phyloP scores from a whole-genome alignment of 805 yeast genomes.

The Ogataea corticis region DNA sequence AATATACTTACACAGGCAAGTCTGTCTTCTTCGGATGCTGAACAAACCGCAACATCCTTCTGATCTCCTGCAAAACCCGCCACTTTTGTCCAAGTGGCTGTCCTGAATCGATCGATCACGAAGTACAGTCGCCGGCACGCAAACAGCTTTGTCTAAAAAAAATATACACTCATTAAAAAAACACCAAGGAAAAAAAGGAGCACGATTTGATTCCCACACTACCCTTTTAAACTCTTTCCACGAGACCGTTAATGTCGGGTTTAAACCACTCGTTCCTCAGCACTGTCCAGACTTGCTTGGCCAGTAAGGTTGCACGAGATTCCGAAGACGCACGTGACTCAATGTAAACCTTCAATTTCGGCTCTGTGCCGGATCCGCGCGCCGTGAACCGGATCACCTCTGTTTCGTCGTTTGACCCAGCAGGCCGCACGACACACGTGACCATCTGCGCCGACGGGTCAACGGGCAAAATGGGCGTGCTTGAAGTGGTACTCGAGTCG shows the following conservation, averaged over 20 bases:
- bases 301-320: slow-evolving; percentile 48
- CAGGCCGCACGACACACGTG: slow-evolving; percentile 50
- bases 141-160: background rate
- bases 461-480: slow-evolving; percentile 65
- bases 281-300: slow-evolving; percentile 65
- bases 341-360: slow-evolving; percentile 86
- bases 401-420: slow-evolving; percentile 15
- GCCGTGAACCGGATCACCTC: slow-evolving; percentile 71
- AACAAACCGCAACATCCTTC: slow-evolving; percentile 25
- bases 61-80: background rate
- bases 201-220: slow-evolving; percentile 6
- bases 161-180: background rate
- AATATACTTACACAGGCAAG: slow-evolving; percentile 44
- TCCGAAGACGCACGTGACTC: slow-evolving; percentile 65
- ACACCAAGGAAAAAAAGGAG: background rate
- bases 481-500: slow-evolving; percentile 64
- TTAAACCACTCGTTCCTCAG: slow-evolving; percentile 66
- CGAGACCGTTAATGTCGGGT: slow-evolving; percentile 47
- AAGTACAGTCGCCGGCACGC: background rate
- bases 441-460: slow-evolving; percentile 85
- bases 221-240: slow-evolving; percentile 34
- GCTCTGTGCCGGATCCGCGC: slow-evolving; percentile 96
- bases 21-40: slow-evolving; percentile 45
- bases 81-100: background rate
- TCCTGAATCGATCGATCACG: background rate